A percentile compares a stretch with the other conserved stretches of the same genome.
These are phyloP conservation scores for Phytophthora megakarya DNA, from an alignment of 352 stramenopile genomes.

Conservation along the genomic window DNA sequence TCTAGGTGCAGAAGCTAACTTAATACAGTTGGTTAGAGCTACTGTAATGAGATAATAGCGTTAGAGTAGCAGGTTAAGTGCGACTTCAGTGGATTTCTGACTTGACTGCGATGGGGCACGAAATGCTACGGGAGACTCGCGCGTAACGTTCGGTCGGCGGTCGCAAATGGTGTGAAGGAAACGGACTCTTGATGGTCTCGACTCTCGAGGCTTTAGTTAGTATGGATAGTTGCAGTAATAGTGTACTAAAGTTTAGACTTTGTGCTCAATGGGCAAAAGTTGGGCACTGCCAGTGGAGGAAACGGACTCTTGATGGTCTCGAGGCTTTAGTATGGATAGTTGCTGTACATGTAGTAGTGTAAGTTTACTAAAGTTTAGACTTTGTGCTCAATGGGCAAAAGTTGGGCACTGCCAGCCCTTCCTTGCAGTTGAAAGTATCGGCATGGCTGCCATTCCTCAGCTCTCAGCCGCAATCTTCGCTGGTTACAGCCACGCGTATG, in stretches of 20 bases:
- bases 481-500: no score
- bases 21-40: not conserved
- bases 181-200: conserved; percentile 19
- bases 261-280: no score
- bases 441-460: no score
- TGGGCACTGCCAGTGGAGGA: conserved; percentile 7
- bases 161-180: conserved; percentile 8
- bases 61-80: not conserved
- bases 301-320: conserved; percentile 22
- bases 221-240: no score
- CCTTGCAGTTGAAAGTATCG: conserved; percentile 8
- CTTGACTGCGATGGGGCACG: conserved; percentile 6
- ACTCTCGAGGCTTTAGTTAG: not conserved
- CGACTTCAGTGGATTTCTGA: conserved; percentile 4
- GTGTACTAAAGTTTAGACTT: no score
- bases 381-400: no score
- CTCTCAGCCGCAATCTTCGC: not conserved
- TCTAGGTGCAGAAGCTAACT: no score
- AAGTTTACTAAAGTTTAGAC: no score
- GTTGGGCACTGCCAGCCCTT: conserved; percentile 7
- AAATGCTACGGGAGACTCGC: conserved; percentile 9
- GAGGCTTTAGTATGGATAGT: no score
- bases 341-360: conserved; percentile 4
- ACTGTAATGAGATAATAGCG: not conserved
- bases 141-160: conserved; percentile 11